A percentile compares a stretch with the other conserved stretches of the same genome.
Evolutionary conservation across 805 yeast genomes (phyloP).

Genomic region (Candida nanaspora): DNA sequence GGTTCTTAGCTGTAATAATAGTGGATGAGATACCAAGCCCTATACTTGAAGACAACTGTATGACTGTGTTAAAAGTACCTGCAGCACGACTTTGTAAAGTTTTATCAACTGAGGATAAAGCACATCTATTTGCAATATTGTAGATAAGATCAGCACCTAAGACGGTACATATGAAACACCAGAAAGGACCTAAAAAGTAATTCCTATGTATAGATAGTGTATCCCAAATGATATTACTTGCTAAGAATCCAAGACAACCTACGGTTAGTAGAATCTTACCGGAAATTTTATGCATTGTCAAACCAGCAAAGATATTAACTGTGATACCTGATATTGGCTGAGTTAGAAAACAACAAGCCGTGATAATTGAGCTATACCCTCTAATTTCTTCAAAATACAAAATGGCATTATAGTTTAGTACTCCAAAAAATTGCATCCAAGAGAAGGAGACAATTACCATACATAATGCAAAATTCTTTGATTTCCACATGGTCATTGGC

Average conservation of each 20-base stretch:
- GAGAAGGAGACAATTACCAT: constrained; percentile 30
- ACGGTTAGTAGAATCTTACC: constrained; percentile 30
- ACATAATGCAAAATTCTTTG: constrained; percentile 29
- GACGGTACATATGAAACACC: constrained; percentile 32
- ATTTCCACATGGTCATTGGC: constrained; percentile 38
- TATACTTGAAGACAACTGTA: constrained; percentile 33
- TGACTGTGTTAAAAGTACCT: constrained; percentile 39
- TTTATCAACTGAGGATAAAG: constrained; percentile 32
- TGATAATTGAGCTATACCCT: constrained; percentile 30
- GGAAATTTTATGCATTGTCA: constrained; percentile 36
- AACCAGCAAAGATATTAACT: constrained; percentile 40
- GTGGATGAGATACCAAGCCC: constrained; percentile 37
- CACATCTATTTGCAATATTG: constrained; percentile 37
- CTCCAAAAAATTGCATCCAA: constrained; percentile 38
- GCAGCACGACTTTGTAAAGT: constrained; percentile 38
- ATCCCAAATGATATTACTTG: constrained; percentile 34
- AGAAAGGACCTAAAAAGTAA: constrained; percentile 41
- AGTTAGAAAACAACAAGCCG: constrained; percentile 37
- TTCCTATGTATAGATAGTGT: constrained; percentile 26
- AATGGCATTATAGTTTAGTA: constrained; percentile 30
- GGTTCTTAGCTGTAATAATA: constrained; percentile 26
- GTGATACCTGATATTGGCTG: constrained; percentile 34
- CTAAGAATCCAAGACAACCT: constrained; percentile 29
- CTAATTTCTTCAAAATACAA: constrained; percentile 36
- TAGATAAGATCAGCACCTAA: constrained; percentile 41